Percentiles rank a stretch among this genome's conserved stretches.
Evolutionary conservation across 2,329 filamentous ascomycete species (phyloP).

Genomic region (Neofusicoccum cordaticola): DNA sequence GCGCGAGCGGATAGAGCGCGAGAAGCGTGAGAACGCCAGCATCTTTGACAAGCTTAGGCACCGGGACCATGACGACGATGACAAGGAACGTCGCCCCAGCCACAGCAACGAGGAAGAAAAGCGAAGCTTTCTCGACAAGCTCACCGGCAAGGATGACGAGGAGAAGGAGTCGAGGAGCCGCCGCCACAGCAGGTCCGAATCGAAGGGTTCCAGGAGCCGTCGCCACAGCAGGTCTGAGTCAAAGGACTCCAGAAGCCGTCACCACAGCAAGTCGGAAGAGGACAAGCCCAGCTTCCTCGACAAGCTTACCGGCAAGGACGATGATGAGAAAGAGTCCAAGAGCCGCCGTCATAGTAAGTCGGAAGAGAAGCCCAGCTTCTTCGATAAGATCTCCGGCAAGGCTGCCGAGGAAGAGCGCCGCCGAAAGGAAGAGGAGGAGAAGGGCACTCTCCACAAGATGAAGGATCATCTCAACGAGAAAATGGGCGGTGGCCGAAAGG

Average conservation of each 20-base stretch:
- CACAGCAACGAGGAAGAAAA: not conserved
- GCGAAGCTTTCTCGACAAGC: constrained; percentile 7
- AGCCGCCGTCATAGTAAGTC: not conserved
- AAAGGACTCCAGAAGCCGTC: not conserved
- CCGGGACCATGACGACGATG: not conserved
- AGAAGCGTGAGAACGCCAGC: constrained; percentile 6
- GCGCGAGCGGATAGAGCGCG: constrained; percentile 7
- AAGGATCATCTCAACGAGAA: constrained; percentile 12
- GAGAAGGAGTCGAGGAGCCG: not conserved
- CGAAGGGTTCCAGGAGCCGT: constrained; percentile 1
- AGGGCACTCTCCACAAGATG: constrained; percentile 1
- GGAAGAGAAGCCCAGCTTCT: constrained; percentile 13
- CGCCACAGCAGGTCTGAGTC: not conserved
- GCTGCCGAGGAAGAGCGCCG: constrained; percentile 13
- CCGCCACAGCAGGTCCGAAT: constrained; percentile 4
- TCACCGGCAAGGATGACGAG: constrained; percentile 1
- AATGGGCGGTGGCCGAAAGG: constrained; percentile 11
- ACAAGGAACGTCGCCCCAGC: constrained; percentile 6
- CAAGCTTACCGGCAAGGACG: constrained; percentile 7
- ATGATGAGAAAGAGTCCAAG: not conserved
- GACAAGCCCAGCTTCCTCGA: constrained; percentile 1
- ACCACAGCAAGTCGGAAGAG: not conserved
- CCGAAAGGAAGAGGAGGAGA: constrained; percentile 11
- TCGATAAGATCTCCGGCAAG: constrained; percentile 16
- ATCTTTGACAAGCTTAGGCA: constrained; percentile 10